A percentile compares a stretch with the other conserved stretches of the same genome.
These are phyloP conservation scores for Trichosporon faecale DNA, from an alignment of 1,284 basidiomycete genomes.

Conservation along the genomic window DNA sequence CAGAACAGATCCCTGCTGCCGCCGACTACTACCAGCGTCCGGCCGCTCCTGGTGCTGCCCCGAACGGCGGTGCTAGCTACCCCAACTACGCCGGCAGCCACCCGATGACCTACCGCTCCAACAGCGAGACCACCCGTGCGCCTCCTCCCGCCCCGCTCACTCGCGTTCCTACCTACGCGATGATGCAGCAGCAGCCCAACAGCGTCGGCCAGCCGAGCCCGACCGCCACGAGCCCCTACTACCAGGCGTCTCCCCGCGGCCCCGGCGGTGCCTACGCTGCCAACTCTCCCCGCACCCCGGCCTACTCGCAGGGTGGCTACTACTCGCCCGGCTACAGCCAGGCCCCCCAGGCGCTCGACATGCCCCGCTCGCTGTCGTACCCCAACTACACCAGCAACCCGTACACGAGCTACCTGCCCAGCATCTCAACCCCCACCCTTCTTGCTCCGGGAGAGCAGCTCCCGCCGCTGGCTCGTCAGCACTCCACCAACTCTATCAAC, in stretches of 20 bases:
- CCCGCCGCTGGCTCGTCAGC: constrained; percentile 34
- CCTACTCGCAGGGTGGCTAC: constrained; percentile 22
- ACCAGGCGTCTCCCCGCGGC: constrained; percentile 20
- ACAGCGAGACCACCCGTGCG: constrained; percentile 34
- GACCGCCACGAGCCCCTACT: constrained; percentile 24
- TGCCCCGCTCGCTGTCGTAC: constrained; percentile 48
- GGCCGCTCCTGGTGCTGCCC: neutral
- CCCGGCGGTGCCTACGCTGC: constrained; percentile 19
- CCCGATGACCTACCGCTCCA: constrained; percentile 41
- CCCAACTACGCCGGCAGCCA: constrained; percentile 32
- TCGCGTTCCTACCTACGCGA: constrained; percentile 24
- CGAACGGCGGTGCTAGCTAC: constrained; percentile 24
- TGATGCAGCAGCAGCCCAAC: constrained; percentile 14
- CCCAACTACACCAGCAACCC: constrained; percentile 33
- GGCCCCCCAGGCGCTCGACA: constrained; percentile 33
- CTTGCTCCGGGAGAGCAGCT: constrained; percentile 14
- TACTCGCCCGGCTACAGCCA: constrained; percentile 26
- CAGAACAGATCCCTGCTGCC: neutral
- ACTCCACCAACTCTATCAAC: constrained; percentile 32
- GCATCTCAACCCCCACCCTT: constrained; percentile 16
- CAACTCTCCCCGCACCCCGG: constrained; percentile 20
- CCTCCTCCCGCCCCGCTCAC: constrained; percentile 28
- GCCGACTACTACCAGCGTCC: constrained; percentile 9
- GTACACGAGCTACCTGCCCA: constrained; percentile 29
- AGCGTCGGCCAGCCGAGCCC: constrained; percentile 18